Percentiles rank a stretch among this genome's conserved stretches.
Conservation (phyloP, 306 rosid species). For the Cicer bijugum region DNA sequence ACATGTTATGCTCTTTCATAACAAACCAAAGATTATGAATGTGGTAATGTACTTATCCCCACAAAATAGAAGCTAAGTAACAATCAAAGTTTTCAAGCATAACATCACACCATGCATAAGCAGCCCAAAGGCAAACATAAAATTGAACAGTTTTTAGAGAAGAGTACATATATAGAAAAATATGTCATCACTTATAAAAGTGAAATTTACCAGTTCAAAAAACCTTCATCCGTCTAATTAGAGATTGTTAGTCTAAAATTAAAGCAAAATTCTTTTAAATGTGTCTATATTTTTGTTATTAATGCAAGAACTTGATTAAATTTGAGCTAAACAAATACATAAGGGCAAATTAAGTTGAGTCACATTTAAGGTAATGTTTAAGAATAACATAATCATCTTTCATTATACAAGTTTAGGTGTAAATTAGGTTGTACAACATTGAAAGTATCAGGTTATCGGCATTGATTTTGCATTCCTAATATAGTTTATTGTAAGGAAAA, state of each 20-base stretch:
- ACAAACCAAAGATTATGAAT: not conserved
- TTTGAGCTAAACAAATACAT: not conserved
- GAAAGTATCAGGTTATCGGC: not conserved
- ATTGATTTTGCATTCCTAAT: not conserved
- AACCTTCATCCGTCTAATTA: not conserved
- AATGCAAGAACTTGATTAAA: not conserved
- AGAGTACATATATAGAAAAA: not conserved
- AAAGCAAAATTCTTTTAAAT: not conserved
- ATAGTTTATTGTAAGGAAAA: not conserved
- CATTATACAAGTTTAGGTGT: not conserved
- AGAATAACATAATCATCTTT: not conserved
- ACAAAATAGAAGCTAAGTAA: constrained; percentile 7
- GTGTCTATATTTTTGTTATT: not conserved
- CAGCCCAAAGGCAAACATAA: not conserved
- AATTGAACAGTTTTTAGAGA: not conserved
- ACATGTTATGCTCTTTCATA: constrained; percentile 11
- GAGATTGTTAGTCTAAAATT: not conserved
- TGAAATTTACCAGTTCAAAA: not conserved
- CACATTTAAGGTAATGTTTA: not conserved
- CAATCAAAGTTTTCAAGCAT: not conserved
- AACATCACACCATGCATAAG: not conserved
- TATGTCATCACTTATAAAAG: not conserved
- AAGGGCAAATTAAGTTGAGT: not conserved
- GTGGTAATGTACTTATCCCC: constrained; percentile 3
- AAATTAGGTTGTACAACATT: not conserved